phyloP scores from a whole-genome alignment of 2,329 filamentous ascomycete species.

The Pseudogymnoascus sp. region DNA sequence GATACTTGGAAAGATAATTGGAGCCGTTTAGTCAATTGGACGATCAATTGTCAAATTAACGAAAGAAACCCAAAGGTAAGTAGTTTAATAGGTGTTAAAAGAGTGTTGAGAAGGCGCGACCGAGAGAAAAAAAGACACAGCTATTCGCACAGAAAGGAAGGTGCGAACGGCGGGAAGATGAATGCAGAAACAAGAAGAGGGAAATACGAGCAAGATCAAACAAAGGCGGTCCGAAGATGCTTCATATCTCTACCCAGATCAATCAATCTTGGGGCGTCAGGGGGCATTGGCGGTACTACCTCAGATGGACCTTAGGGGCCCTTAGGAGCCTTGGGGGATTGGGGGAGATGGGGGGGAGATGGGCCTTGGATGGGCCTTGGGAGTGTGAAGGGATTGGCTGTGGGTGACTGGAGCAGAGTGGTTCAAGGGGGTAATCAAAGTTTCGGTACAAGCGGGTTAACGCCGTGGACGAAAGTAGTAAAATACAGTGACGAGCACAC shows the following conservation, averaged over 20 bases:
- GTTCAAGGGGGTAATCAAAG: not conserved
- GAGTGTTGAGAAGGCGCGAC: conserved; percentile 3
- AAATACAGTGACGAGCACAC: not conserved
- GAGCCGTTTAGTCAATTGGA: not conserved
- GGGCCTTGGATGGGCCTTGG: not conserved
- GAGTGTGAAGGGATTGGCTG: not conserved
- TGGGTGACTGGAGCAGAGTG: not conserved
- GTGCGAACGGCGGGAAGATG: not conserved
- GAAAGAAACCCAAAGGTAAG: not conserved
- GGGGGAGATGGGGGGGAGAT: not conserved
- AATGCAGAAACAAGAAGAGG: not conserved
- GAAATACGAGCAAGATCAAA: conserved; percentile 6
- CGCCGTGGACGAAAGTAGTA: not conserved
- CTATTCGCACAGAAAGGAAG: not conserved
- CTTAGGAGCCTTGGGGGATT: not conserved
- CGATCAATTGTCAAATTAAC: not conserved
- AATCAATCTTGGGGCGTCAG: conserved; percentile 6
- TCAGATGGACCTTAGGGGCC: not conserved
- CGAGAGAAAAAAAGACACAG: not conserved
- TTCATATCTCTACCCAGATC: conserved; percentile 2
- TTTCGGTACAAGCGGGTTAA: not conserved
- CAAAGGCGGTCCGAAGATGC: not conserved
- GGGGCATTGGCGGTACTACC: not conserved
- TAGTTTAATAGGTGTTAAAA: not conserved
- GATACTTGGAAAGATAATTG: conserved; percentile 3